Base-by-base conservation (phyloP, 106 monocot species). In the Dendrobium officinale region DNA sequence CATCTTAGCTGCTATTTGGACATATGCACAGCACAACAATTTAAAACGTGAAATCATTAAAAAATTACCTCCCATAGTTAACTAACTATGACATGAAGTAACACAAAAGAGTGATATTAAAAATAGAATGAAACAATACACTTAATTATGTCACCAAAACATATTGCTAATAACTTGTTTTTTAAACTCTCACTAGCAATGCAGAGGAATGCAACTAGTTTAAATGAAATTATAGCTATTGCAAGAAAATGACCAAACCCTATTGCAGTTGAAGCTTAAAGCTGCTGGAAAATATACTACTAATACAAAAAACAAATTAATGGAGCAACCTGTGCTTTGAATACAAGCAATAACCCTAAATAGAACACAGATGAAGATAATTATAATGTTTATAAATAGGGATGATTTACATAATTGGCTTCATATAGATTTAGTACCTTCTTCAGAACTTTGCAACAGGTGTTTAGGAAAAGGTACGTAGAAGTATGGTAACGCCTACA, bases 401-500 rank as follows among this genome's bases (percentile, higher is more conserved):
- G 5, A 20, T 74, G 20, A 19, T 42, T 20, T 74, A 44, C 74
- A 44, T 20, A 72, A 42, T 74, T 42, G 18, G 74, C 26, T 26
- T 76, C 49, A 49, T 76, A n/a, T 19, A 27, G 74, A 42, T 44
- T 42, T 17, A 77, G 80, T 88, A 89, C 95, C 95, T 88, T 87
- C 87, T 72, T 87, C 75, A 33, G 83, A 54, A 75, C 61, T 87
- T 67, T 87, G 84, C 37, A 86, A 42, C 44, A 84, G 58, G 33
- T 88, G 77, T 5, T 87, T 88, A 9, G 89, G 87, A 76, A 84
- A 92, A 48, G 89, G 92, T 75, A 98, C 67, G 81, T 95, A 98
- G 29, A 98, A 87, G 81, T 91, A 98, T 20, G 98, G 98, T 55
- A 98, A 90, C n/a, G 87, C 98, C 98, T 98, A 44, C 81, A 93